Base-by-base conservation (phyloP, 1,139 yeast genomes). In the Nadsonia starkeyi-henricii region DNA sequence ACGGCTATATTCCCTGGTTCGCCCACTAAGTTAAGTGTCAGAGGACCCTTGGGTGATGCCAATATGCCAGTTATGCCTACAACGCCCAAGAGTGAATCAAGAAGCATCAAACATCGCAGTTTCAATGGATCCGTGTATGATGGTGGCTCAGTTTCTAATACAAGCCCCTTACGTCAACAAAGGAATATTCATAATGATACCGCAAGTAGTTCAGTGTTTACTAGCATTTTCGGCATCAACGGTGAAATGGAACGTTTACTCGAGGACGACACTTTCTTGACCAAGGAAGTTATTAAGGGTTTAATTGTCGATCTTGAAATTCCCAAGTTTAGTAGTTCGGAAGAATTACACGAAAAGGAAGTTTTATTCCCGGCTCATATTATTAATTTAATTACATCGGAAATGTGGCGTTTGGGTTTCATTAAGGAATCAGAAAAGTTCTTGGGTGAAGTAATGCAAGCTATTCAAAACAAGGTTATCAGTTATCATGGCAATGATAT, bases 331-430 rank as follows among this genome's bases (percentile, higher is more conserved):
- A 81, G 89, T 51, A 85, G 85, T 56, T 78, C 78, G 19, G 85
- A 88, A 47, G 81, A 85, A 44, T 73, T 86, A 55, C 80, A 93
- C 17, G 76, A 88, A 60, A 86, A 89, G 64, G 98, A 93, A 65
- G 95, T 91, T 39, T 73, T 91, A 49, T 91, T 88, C 79, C 99
- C 98, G 43, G 94, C 97, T 1, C 81, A 96, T 70, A 85, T 91
- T 54, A 81, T 91, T 58, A 89, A 91, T 58, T 83, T 93, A 55
- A 83, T 91, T 44, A 74, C 91, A 53, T 82, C 95, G 59, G 98
- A 93, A 65, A 88, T 91, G 98, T 91, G 99, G 99, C 78, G 97
- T 67, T 73, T 89, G 51, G 97, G 98, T 1, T 75, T 88, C 59
- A 88, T 96, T 41, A 81, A 84, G 57, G 96, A 89, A 65, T 80